Base-by-base conservation (phyloP, 2,329 filamentous ascomycete genomes). In the Claviceps fusiformis region DNA sequence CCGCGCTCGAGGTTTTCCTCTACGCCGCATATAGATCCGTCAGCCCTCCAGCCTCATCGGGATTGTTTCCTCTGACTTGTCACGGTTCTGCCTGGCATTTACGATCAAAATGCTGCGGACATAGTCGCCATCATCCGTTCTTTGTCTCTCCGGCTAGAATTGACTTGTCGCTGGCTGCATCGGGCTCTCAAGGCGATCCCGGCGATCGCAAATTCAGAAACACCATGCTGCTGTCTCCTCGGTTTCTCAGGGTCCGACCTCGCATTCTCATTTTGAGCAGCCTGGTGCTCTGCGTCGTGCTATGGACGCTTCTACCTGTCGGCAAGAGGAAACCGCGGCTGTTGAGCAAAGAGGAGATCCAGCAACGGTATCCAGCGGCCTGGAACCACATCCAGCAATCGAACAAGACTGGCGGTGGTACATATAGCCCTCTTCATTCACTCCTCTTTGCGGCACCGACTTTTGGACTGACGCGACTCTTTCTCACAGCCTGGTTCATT, bases 401-500 rank as follows among this genome's bases (percentile, higher is more conserved):
- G 5, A 58, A 59, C 19, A 54, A 56, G 45, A 55, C 51, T 10
- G 59, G 60, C 19, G 61, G 61, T 56, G 60, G 61, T 62, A 53
- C 51, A 43, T n/a, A 19, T 9, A 24, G 7, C 15, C 19, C 19
- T 19, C 3, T 15, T 13, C 10, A 10, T 31, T 35, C 29, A 19
- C 49, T 47, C 19, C 39, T 17, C 13, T 35, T 19, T 8, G 29
- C 11, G 52, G 55, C 50, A 31, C 31, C 37, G 5, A 13, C 24
- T 19, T 19, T 43, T 1, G 37, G 17, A 9, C 55, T 56, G 46
- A 50, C 33, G 17, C 35, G 27, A 44, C 15, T 35, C 9, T 19
- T 19, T 17, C 24, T 2, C 17, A 31, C 35, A 63, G 62, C 62
- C 5, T 63, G 62, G 62, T 61, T 58, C 46, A 58, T 63, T 24